Conservation (phyloP, 208 protist genomes). For the Leishmania tarentolae region DNA sequence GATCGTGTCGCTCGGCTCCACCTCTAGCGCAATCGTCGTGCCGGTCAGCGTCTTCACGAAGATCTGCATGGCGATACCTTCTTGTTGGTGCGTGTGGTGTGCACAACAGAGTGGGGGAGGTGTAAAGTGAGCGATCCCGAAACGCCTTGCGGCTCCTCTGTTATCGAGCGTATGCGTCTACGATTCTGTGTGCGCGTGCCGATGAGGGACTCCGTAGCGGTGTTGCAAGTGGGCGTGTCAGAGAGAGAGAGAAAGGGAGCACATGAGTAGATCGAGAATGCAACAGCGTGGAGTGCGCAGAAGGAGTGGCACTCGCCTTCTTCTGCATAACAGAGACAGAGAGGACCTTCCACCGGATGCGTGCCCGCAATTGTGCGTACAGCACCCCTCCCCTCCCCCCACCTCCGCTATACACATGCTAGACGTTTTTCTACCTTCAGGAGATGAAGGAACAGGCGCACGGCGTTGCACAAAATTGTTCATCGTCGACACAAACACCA, state of each 20-base stretch:
- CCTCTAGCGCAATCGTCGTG: constrained; percentile 98
- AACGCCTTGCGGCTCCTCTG: neutral
- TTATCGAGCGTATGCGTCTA: neutral
- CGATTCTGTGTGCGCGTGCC: neutral
- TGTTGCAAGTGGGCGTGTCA: neutral
- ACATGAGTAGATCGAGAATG: neutral
- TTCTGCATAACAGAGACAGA: neutral
- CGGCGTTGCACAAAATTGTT: too few species aligned
- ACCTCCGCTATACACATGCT: too few species aligned
- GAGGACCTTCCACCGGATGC: neutral
- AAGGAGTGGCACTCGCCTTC: neutral
- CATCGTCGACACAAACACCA: too few species aligned
- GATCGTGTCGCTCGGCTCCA: constrained; percentile 97
- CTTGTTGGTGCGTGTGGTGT: neutral
- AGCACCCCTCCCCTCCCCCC: too few species aligned
- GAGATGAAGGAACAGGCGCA: too few species aligned
- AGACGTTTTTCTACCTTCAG: too few species aligned
- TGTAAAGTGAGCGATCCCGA: neutral
- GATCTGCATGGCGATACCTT: constrained; percentile 88
- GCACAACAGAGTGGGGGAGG: constrained; percentile 1
- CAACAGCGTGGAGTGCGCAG: neutral
- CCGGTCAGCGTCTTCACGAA: constrained; percentile 97
- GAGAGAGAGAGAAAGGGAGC: constrained; percentile 6
- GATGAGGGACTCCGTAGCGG: neutral
- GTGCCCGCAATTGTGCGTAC: too few species aligned